Evolutionary conservation across 129 eudicot species (phyloP).

Genomic region (Artemisia annua): DNA sequence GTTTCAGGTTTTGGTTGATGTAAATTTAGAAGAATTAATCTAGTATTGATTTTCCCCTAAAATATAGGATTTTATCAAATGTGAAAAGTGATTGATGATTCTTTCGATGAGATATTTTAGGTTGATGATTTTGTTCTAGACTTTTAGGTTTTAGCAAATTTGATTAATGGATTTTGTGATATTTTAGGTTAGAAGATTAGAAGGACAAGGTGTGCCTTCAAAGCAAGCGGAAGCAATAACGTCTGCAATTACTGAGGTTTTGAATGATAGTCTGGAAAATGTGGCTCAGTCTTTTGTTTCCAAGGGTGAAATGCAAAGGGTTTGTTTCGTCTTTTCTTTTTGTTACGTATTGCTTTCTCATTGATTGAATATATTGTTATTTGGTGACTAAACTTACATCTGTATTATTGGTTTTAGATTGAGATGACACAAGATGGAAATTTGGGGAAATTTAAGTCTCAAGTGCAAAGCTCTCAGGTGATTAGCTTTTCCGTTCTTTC

Average conservation of each 20-base stretch:
- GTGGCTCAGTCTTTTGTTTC: conserved; percentile 80
- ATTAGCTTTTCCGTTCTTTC: not conserved
- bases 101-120: no score
- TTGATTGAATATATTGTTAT: not conserved
- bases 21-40: not conserved
- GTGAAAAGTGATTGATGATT: conserved; percentile 9
- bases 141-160: no score
- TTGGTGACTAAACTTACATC: not conserved
- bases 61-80: not conserved
- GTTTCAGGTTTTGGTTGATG: not conserved
- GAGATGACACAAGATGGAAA: conserved; percentile 93
- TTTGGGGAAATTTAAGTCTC: conserved; percentile 77
- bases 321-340: conserved; percentile 13
- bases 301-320: conserved; percentile 79
- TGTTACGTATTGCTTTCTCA: not conserved
- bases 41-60: not conserved
- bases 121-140: no score
- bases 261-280: conserved; percentile 81
- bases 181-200: conserved; percentile 79
- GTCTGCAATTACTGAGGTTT: conserved; percentile 66
- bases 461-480: conserved; percentile 96
- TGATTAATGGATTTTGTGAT: not conserved
- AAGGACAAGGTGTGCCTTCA: conserved; percentile 82
- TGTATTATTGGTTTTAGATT: conserved; percentile 42
- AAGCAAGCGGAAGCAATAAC: conserved; percentile 93